Percentiles rank a stretch among this genome's conserved stretches.
Conservation (phyloP, 805 yeast genomes). For the Candida yuanshanica region DNA sequence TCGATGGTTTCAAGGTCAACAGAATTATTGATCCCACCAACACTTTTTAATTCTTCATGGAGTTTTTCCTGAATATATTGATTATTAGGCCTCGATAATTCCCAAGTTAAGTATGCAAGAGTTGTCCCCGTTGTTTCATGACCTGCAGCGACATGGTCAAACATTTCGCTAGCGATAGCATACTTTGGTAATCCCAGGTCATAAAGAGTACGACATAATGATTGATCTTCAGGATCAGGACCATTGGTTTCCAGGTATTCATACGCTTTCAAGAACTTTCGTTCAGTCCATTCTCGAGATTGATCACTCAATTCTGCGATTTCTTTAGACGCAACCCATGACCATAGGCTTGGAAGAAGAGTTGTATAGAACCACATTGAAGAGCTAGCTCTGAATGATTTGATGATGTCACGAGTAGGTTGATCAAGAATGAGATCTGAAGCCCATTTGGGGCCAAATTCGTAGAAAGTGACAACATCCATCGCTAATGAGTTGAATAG, state of each 20-base stretch:
- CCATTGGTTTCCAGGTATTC: conserved; percentile 17
- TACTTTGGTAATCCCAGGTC: conserved; percentile 20
- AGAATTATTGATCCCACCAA: conserved; percentile 29
- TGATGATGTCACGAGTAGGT: conserved; percentile 37
- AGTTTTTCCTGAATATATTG: conserved; percentile 41
- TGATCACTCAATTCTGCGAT: conserved; percentile 30
- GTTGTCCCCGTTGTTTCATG: conserved; percentile 71
- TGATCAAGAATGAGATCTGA: conserved; percentile 37
- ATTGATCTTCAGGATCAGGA: conserved; percentile 9
- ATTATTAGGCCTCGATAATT: conserved; percentile 47
- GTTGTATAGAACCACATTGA: conserved; percentile 66
- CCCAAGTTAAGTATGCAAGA: conserved; percentile 53
- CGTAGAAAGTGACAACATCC: conserved; percentile 61
- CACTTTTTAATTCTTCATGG: conserved; percentile 37
- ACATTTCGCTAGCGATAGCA: conserved; percentile 40
- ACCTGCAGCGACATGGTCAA: conserved; percentile 72
- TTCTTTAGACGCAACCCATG: conserved; percentile 33
- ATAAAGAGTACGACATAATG: conserved; percentile 19
- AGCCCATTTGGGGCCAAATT: conserved; percentile 47
- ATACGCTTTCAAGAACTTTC: conserved; percentile 23
- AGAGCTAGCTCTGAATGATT: conserved; percentile 42
- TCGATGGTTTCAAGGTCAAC: conserved; percentile 38
- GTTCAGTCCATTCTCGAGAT: conserved; percentile 41
- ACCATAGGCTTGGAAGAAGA: conserved; percentile 48
- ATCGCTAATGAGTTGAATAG: conserved; percentile 68